These are phyloP conservation scores for Kodamaea fungicola DNA, from an alignment of 1,139 yeast species.

Conservation along the genomic window DNA sequence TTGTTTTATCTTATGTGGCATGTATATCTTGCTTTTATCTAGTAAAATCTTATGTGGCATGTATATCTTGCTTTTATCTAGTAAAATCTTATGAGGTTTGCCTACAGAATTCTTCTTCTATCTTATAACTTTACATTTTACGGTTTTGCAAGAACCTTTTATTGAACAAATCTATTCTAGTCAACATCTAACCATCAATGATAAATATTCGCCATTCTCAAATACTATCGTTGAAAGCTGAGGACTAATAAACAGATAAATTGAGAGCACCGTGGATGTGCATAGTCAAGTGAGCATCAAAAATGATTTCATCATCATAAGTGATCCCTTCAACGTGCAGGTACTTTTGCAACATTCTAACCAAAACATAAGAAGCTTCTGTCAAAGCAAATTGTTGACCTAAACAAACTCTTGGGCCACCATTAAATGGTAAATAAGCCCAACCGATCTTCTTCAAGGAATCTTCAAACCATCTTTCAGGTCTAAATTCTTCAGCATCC, in stretches of 20 bases:
- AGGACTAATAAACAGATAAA: slow-evolving; percentile 1
- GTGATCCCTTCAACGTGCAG: slow-evolving; percentile 1
- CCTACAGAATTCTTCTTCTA: too few relatives aligned
- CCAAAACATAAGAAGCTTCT: slow-evolving; percentile 47
- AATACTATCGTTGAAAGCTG: too few relatives aligned
- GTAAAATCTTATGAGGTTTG: too few relatives aligned
- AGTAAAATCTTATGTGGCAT: too few relatives aligned
- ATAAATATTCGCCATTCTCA: too few relatives aligned
- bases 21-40: too few relatives aligned
- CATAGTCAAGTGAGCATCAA: slow-evolving; percentile 16
- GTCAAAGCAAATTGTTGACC: slow-evolving; percentile 63
- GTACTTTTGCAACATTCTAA: slow-evolving; percentile 28
- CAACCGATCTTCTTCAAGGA: slow-evolving; percentile 37
- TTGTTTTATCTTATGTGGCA: too few relatives aligned
- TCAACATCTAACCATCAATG: too few relatives aligned
- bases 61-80: too few relatives aligned
- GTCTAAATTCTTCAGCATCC: slow-evolving; percentile 45
- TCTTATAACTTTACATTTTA: too few relatives aligned
- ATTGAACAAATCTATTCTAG: too few relatives aligned
- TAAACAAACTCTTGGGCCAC: slow-evolving; percentile 59
- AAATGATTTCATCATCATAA: slow-evolving; percentile 8
- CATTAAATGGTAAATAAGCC: slow-evolving; percentile 56
- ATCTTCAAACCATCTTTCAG: slow-evolving; percentile 49
- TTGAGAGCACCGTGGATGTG: slow-evolving; percentile 15
- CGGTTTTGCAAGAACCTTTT: too few relatives aligned